phyloP scores from a whole-genome alignment of 352 stramenopile species.

The Globisporangium recalcitrans region DNA sequence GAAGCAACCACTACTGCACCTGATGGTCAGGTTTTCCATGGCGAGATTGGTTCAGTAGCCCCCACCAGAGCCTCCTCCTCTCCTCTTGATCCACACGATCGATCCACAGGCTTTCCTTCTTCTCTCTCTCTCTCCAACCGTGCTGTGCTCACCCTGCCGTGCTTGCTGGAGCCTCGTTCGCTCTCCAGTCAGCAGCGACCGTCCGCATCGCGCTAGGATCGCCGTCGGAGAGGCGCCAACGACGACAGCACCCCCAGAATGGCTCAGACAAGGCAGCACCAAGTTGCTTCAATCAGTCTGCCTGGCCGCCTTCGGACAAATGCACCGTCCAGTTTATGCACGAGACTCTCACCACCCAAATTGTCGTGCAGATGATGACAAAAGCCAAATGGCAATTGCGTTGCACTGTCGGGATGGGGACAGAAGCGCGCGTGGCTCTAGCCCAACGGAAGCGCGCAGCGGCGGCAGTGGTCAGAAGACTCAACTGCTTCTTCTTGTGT shows the following conservation, averaged over 20 bases:
- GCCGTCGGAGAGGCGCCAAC: background rate
- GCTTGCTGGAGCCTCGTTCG: background rate
- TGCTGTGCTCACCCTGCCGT: no score
- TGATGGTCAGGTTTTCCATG: no score
- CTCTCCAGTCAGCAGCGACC: background rate
- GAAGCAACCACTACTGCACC: no score
- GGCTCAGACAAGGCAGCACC: background rate
- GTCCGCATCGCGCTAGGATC: background rate
- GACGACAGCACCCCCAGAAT: background rate
- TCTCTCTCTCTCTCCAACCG: no score
- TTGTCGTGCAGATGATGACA: background rate
- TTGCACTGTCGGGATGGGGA: background rate
- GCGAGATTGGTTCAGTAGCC: no score
- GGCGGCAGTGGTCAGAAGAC: constrained; percentile 30
- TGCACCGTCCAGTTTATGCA: background rate
- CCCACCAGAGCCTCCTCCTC: no score
- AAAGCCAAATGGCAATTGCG: background rate
- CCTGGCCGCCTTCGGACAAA: background rate
- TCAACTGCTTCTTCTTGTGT: constrained; percentile 16
- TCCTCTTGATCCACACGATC: no score
- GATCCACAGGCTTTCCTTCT: no score
- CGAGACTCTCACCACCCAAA: background rate
- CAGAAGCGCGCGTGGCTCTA: constrained; percentile 4
- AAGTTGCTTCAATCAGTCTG: background rate
- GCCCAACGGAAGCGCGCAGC: background rate